Evolutionary conservation across 2,329 filamentous ascomycete species (phyloP).

Genomic region (Sporothrix inflata): DNA sequence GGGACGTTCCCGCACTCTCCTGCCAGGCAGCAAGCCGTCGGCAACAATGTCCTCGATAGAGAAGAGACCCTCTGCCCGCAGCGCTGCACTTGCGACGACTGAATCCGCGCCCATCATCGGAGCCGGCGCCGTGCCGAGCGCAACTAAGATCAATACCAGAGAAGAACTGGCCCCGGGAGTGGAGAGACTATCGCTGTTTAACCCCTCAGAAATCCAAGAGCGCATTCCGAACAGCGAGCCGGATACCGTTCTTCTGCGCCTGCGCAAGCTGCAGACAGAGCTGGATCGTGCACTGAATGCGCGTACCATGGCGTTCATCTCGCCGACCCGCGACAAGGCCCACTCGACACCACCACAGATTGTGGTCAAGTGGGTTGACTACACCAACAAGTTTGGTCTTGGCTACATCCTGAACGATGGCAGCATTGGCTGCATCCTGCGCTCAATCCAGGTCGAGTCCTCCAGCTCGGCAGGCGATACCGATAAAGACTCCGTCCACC

Average conservation of each 20-base stretch:
- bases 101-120: conserved; percentile 15
- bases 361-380: conserved; percentile 83
- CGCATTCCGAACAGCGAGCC: conserved; percentile 58
- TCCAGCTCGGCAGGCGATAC: conserved; percentile 17
- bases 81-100: not conserved
- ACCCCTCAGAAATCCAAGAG: conserved; percentile 56
- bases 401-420: conserved; percentile 84
- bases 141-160: not conserved
- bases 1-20: conserved; percentile 29
- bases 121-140: not conserved
- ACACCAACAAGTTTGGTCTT: conserved; percentile 83
- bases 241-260: conserved; percentile 59
- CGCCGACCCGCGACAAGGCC: conserved; percentile 55
- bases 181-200: conserved; percentile 55
- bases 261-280: conserved; percentile 61
- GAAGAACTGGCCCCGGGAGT: not conserved
- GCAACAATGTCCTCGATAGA: conserved; percentile 8
- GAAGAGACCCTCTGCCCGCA: conserved; percentile 11
- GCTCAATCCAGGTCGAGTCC: conserved; percentile 51
- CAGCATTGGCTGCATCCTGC: conserved; percentile 72
- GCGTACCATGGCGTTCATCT: conserved; percentile 64
- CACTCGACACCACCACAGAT: conserved; percentile 66
- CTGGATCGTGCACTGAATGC: conserved; percentile 66
- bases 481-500: conserved; percentile 45
- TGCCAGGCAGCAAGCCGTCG: conserved; percentile 31